A percentile compares a stretch with the other conserved stretches of the same genome.
phyloP scores from a whole-genome alignment of 73 alveolate species.

The Paramecium biaurelia region DNA sequence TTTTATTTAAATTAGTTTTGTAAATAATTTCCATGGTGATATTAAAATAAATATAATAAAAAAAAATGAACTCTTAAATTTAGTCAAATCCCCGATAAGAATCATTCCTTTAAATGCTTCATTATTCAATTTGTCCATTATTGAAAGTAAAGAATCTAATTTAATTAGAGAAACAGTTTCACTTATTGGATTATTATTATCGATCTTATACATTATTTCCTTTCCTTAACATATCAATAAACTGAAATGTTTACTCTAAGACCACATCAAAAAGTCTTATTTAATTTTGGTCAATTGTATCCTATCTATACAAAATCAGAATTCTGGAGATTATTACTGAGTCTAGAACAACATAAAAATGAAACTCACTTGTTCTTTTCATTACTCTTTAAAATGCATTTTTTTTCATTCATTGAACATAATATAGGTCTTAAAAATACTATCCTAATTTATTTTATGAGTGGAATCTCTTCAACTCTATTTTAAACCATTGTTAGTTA shows the following conservation, averaged over 20 bases:
- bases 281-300: background rate
- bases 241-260: background rate
- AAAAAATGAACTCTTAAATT: background rate
- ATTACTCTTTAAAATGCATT: background rate
- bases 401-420: background rate
- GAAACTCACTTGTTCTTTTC: background rate
- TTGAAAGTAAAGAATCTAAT: background rate
- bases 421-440: background rate
- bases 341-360: background rate
- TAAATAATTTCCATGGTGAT: background rate
- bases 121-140: background rate
- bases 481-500: background rate
- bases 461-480: background rate
- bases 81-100: background rate
- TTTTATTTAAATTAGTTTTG: background rate
- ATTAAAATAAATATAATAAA: background rate
- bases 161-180: background rate
- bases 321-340: background rate
- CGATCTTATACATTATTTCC: background rate
- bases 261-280: background rate
- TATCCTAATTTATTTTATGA: background rate
- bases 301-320: background rate
- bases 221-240: background rate
- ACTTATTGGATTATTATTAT: background rate
- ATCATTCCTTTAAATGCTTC: background rate